phyloP scores from a whole-genome alignment of 2,329 filamentous ascomycete species.

The Fusarium cyanostomum region DNA sequence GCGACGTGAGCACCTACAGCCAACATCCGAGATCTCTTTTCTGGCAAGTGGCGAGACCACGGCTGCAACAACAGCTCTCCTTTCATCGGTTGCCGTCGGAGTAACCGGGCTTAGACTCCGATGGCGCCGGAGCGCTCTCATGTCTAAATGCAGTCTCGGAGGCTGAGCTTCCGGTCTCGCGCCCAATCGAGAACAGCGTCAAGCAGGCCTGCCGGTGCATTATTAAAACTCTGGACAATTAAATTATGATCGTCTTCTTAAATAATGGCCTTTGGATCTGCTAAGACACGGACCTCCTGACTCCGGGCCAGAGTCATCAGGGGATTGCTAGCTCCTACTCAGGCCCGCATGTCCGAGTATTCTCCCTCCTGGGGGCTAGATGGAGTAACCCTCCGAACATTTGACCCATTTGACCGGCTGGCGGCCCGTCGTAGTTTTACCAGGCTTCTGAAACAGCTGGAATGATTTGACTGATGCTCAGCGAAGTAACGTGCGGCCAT shows the following conservation, averaged over 20 bases:
- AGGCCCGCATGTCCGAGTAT: neutral
- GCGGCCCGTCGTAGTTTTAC: no score
- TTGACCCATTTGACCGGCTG: neutral
- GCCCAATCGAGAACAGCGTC: slow-evolving; percentile 9
- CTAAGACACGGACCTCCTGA: neutral
- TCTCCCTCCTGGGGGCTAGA: neutral
- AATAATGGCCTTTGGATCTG: neutral
- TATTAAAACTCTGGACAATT: neutral
- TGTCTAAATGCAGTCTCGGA: slow-evolving; percentile 24
- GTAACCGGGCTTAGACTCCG: slow-evolving; percentile 22
- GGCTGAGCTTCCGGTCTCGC: slow-evolving; percentile 16
- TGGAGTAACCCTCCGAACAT: slow-evolving; percentile 4
- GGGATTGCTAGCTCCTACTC: neutral
- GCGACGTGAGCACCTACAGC: no score
- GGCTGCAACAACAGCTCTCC: neutral
- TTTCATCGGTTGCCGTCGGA: neutral
- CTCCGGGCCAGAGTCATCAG: slow-evolving; percentile 4
- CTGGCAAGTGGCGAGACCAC: no score
- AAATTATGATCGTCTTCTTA: neutral
- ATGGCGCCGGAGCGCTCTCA: neutral
- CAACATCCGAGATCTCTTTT: no score
- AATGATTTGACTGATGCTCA: no score
- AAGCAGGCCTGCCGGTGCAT: neutral
- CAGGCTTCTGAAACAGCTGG: no score
- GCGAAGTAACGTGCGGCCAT: no score